Base-by-base conservation (phyloP, 2,329 filamentous ascomycete species). In the Microthyrium microscopicum region DNA sequence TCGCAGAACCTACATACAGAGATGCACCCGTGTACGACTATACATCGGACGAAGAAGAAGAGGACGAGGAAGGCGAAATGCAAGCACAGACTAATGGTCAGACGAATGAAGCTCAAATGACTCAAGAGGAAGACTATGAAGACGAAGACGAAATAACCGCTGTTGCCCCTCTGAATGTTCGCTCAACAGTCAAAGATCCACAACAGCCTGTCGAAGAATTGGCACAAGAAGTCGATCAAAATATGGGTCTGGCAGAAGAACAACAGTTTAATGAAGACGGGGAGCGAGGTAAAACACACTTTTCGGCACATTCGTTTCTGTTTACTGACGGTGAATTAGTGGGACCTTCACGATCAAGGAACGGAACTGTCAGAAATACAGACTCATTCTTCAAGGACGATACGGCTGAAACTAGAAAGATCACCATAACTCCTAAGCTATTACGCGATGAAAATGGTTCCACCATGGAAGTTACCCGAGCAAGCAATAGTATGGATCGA, bases 381-480 rank as follows among this genome's bases (percentile, higher is more conserved):
- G 87, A 95, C 55, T 93, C 87, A 1, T 94, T 95, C 63, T 94
- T 94, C 64, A 92, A 84, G 54, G 89, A 95, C 48, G 87, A 98
- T 48, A 83, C 73, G 20, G 78, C 83, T 24, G 89, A 95, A 55
- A 94, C 89, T 3, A 84, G 91, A 55, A 95, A 95, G 60, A 95
- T 98, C 44, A 92, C 85, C 1, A 68, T 98, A 28, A 98, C 89
- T 3, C 89, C 89, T 2, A 92, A 92, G 44, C 59, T 98, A 34
- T 61, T 95, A 26, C 75, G 87, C 26, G 87, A 95, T 43, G 85
- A 94, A n/a, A n/a, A n/a, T n/a, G n/a, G n/a, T 42, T 60, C 61
- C 8, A 63, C 48, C 37, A 49, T 47, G 9, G 48, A 53, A 17
- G 49, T 53, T 4, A 21, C 45, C 39, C 20, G 40, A 40, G 29